Evolutionary conservation across 306 rosid species (phyloP), one percentile per base, ranked within the genome.

Genomic region (Spatholobus suberectus): DNA sequence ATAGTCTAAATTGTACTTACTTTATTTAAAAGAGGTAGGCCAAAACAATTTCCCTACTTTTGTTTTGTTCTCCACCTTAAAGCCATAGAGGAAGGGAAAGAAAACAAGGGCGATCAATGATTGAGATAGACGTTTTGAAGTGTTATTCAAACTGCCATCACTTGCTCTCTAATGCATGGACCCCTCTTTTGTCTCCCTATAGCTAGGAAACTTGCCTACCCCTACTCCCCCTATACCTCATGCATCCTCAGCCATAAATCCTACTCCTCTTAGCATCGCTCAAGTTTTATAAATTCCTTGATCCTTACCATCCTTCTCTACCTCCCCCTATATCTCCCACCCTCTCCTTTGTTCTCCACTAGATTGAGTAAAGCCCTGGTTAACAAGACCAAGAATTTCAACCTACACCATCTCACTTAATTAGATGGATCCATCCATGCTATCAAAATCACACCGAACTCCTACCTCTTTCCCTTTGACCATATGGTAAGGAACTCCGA

Each of bases 101-200:
- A 51, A 54, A 23, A 15, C 21, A 26, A 8, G 44, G 24, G 7
- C 8, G 11, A 79, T 79, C 58, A 74, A 84, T 75, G 73, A 79
- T 84, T 84, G 82, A 80, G 68, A 78, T 61, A 29, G 76, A 73
- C 73, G 43, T 55, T 26, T 79, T 43, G 79, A 80, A 80, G 75
- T 80, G 82, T 68, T 80, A 75, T 80, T 85, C 85, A 85, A 85
- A 85, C 55, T 57, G 54, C 79, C 79, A 85, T 85, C 82, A 85
- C 79, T 80, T 69, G 66, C 34, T 49, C 85, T 81, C 73, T 71
- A 85, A 71, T 85, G 88, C 83, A 81, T 81, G 88, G 88, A 44
- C 83, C 88, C 88, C 88, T 77, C 88, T 52, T 76, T 85, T 85
- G 88, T 85, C 88, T 81, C 86, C 88, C 88, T 63, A 81, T 81